These are phyloP conservation scores for Angophora floribunda DNA, from an alignment of 345 rosid species.

Conservation along the genomic window DNA sequence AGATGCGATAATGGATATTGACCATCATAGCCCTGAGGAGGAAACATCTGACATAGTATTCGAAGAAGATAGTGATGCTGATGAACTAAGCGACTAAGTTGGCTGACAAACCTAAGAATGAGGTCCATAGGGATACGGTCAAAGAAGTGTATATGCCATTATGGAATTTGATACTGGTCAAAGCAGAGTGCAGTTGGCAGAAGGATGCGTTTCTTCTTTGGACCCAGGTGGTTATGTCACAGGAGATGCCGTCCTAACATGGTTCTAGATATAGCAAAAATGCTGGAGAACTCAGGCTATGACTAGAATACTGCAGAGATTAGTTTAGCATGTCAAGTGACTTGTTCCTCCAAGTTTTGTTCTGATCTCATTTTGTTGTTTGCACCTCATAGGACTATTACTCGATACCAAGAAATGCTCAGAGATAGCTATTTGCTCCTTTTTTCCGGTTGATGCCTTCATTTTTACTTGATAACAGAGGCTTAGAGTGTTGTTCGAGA, in stretches of 20 bases:
- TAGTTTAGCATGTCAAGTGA: not conserved
- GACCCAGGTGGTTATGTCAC: not conserved
- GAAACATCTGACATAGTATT: slow-evolving; percentile 20
- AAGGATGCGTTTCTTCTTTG: not conserved
- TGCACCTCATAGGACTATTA: not conserved
- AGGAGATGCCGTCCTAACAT: not conserved
- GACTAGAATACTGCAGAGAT: not conserved
- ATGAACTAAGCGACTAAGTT: slow-evolving; percentile 45
- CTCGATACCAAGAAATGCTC: not conserved
- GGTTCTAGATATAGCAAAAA: not conserved
- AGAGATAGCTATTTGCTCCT: not conserved
- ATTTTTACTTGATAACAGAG: not conserved
- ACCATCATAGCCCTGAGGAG: slow-evolving; percentile 13
- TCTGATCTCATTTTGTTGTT: not conserved
- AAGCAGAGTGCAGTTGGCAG: not conserved
- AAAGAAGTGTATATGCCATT: not conserved
- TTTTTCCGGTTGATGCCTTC: not conserved
- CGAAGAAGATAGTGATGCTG: slow-evolving; percentile 27
- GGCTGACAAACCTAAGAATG: not conserved
- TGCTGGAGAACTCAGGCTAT: not conserved
- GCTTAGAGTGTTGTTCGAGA: not conserved
- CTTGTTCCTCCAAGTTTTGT: not conserved
- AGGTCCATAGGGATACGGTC: not conserved
- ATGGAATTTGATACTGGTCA: not conserved
- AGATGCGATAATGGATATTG: slow-evolving; percentile 49